Evolutionary conservation across 805 yeast genomes (phyloP).

Genomic region (Kluyveromyces aestuarii): DNA sequence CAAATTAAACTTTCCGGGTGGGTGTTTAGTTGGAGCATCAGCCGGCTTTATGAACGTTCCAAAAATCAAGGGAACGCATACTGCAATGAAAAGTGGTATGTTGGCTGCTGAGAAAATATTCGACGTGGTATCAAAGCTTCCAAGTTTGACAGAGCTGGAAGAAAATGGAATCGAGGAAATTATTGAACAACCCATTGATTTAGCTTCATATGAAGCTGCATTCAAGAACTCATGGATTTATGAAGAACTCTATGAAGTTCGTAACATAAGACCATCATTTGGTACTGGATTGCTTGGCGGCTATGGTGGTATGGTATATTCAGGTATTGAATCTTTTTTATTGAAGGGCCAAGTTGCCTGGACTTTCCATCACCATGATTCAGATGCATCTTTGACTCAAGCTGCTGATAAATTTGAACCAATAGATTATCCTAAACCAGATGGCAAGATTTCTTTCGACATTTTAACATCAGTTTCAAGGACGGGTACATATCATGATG

Average conservation of each 20-base stretch:
- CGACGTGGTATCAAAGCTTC: conserved; percentile 39
- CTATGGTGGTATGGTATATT: conserved; percentile 71
- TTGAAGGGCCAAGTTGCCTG: conserved; percentile 78
- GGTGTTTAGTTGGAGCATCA: conserved; percentile 86
- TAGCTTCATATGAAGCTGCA: conserved; percentile 52
- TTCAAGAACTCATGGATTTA: conserved; percentile 77
- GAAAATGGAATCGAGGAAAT: conserved; percentile 33
- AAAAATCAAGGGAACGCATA: conserved; percentile 94
- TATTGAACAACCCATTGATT: conserved; percentile 36
- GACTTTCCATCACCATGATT: conserved; percentile 62
- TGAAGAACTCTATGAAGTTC: conserved; percentile 72
- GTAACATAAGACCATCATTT: conserved; percentile 92
- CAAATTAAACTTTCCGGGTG: conserved; percentile 87
- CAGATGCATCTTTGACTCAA: conserved; percentile 67
- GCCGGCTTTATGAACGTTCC: conserved; percentile 98
- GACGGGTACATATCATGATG: conserved; percentile 94
- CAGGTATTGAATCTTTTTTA: conserved; percentile 76
- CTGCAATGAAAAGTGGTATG: conserved; percentile 94
- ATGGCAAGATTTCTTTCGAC: conserved; percentile 87
- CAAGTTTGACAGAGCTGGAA: conserved; percentile 33
- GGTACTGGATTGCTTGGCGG: conserved; percentile 56
- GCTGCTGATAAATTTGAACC: conserved; percentile 58
- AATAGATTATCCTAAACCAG: conserved; percentile 92
- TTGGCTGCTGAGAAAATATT: conserved; percentile 85
- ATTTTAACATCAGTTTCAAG: conserved; percentile 89